Percentiles rank a stretch among this genome's conserved stretches.
These are phyloP conservation scores for Rhinocladiella mackenziei DNA, from an alignment of 2,329 filamentous ascomycete genomes.

Conservation along the genomic window DNA sequence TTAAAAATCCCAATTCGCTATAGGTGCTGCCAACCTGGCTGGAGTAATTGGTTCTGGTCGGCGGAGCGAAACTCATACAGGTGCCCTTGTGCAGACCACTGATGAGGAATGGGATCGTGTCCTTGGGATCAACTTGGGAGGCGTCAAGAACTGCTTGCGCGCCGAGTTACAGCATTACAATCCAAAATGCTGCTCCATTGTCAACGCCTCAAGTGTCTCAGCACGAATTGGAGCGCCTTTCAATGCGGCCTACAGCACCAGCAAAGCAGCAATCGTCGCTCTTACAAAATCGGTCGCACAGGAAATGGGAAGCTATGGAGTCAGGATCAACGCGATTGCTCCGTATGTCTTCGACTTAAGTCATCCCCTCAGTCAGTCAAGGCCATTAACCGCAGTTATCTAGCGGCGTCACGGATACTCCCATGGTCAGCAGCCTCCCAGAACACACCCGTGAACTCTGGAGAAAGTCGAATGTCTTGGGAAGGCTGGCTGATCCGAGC, in stretches of 20 bases:
- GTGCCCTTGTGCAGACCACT: slow-evolving; percentile 10
- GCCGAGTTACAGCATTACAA: slow-evolving; percentile 41
- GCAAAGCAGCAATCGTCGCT: slow-evolving; percentile 59
- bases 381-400: neutral
- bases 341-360: slow-evolving; percentile 26
- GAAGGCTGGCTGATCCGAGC: slow-evolving; percentile 32
- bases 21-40: slow-evolving; percentile 8
- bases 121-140: slow-evolving; percentile 39
- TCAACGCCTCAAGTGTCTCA: slow-evolving; percentile 43
- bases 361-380: neutral
- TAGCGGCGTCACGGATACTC: slow-evolving; percentile 9
- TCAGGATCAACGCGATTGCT: slow-evolving; percentile 36
- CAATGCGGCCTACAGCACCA: slow-evolving; percentile 60
- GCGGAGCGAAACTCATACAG: too few species aligned
- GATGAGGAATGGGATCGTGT: slow-evolving; percentile 36
- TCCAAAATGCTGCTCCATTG: slow-evolving; percentile 36
- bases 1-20: neutral
- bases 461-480: slow-evolving; percentile 9
- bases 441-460: slow-evolving; percentile 7
- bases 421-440: slow-evolving; percentile 6
- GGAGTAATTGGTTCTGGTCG: slow-evolving; percentile 1
- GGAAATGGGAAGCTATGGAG: slow-evolving; percentile 33
- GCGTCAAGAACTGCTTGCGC: slow-evolving; percentile 39
- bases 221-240: slow-evolving; percentile 43
- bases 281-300: slow-evolving; percentile 40